Percentiles rank a stretch among this genome's conserved stretches.
These are phyloP conservation scores for Baeospora myosura DNA, from an alignment of 1,284 basidiomycete genomes.

Conservation along the genomic window DNA sequence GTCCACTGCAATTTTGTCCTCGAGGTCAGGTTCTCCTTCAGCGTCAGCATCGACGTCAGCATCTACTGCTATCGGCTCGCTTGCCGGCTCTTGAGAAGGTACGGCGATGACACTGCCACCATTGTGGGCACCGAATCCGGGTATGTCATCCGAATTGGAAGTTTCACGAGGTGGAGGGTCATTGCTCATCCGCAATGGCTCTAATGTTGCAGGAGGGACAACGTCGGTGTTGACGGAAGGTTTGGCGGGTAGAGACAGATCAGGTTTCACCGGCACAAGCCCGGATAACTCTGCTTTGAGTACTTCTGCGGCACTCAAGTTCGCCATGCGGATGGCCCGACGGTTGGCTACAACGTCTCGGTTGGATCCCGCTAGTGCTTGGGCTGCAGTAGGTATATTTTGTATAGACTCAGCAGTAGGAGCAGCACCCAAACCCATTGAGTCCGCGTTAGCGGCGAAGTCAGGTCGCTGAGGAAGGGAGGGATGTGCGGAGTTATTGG, in stretches of 20 bases:
- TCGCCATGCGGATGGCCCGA: conserved; percentile 87
- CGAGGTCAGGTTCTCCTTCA: too few relatives aligned
- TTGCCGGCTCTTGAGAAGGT: too few relatives aligned
- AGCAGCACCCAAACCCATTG: conserved; percentile 62
- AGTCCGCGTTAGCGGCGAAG: conserved; percentile 68
- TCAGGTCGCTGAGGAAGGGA: conserved; percentile 60
- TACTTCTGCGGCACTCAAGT: conserved; percentile 90
- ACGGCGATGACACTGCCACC: too few relatives aligned
- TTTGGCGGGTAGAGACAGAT: conserved; percentile 29
- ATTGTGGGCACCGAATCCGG: conserved; percentile 13
- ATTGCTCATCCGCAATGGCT: too few relatives aligned
- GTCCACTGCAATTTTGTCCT: too few relatives aligned
- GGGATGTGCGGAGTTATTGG: conserved; percentile 32
- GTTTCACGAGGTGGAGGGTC: too few relatives aligned
- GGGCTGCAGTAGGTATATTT: conserved; percentile 50
- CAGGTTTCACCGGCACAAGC: conserved; percentile 50
- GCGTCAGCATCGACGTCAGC: not conserved
- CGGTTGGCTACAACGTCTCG: conserved; percentile 84
- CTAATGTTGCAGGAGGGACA: too few relatives aligned
- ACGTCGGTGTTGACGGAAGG: too few relatives aligned
- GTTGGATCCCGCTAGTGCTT: conserved; percentile 73
- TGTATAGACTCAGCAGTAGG: conserved; percentile 47
- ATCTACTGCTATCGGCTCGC: not conserved
- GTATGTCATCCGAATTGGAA: conserved; percentile 9
- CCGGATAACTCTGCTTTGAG: conserved; percentile 82